Evolutionary conservation across 306 rosid species (phyloP), one percentile per base, ranked within the genome.

Genomic region (Aeschynomene evenia): DNA sequence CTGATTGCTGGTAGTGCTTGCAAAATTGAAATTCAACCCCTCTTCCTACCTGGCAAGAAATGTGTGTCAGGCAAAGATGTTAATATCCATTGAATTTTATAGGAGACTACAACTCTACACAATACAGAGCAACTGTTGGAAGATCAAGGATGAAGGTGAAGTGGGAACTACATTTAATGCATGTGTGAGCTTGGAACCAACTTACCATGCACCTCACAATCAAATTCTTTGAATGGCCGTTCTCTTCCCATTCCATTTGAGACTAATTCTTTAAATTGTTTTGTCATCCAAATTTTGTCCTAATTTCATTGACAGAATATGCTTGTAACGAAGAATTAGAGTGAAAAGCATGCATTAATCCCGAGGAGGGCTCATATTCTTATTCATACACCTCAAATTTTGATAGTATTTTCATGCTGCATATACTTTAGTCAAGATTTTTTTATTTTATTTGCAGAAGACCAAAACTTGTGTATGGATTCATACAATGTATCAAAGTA

Each of bases 71-170:
- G 20, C 19, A 31, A 48, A 28, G 55, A 12, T 48, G 1, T 31
- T 22, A 10, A 49, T 66, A 19, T 7, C 18, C 9, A 29, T 65
- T 15, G 62, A 21, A 60, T 61, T 49, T 24, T 67, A 34, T 48
- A 48, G 55, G 12, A 46, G 37, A 59, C 19, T 70, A 37, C 74
- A 23, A 70, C 63, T 65, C 28, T 28, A 28, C 67, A 49, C 3
- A 57, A 56, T 70, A 71, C 61, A 58, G 69, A 36, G 63, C 34
- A 50, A 55, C 31, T 26, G 31, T 40, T 11, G 48, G 48, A 40
- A 40, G 48, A 40, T 14, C 48, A 40, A 19, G 39, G 42, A 33
- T 57, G 67, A 48, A 59, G 76, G 9, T 65, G 26, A 71, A 20
- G 1, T 57, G 37, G 55, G 14, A 59, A 72, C 46, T 60, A 11